Evolutionary conservation across 2,329 filamentous ascomycete genomes (phyloP), one percentile per base, ranked within the genome.

Genomic region (Penicillium sp.): DNA sequence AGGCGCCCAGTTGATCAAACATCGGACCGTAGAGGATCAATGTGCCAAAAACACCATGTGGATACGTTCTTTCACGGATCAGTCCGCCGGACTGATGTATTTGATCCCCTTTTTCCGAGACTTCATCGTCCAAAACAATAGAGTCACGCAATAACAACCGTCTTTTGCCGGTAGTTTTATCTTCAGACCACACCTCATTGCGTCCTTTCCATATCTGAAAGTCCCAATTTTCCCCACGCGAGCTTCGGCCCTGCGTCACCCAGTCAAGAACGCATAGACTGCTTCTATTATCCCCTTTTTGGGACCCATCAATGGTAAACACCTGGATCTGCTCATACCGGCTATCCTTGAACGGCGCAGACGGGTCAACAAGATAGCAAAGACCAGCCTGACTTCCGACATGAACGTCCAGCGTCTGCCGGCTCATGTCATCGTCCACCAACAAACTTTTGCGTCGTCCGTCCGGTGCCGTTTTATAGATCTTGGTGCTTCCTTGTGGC

Each of bases 171-270:
- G 71, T 75, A 24, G 70, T 75, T 7, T 67, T 65, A 23, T 72
- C 67, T 20, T 66, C 61, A 1, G 64, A 64, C 59, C 69, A 65
- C n/a, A 97, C 81, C 74, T 99, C 94, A 68, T 97, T 97, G 62
- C 89, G 82, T 9, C 91, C 91, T 58, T 80, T 83, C 85, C 94
- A 97, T 60, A 81, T 82, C 56, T 81, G 77, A 59, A 97, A 86
- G 63, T 86, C 87, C 94, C 94, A 99, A 61, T 90, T 82, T 74
- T 99, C 94, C 23, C 91, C 92, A 47, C 89, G 83, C 4, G 94
- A 92, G 4, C 81, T 84, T 18, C 94, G 84, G 7, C 94, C 94
- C 67, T 93, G 89, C 2, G 87, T 95, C 6, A 97, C 91, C 94
- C 94, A 99, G 72, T 99, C 94, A 47, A 96, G 77, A 2, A 96